Percentiles rank a stretch among this genome's conserved stretches.
Conservation (phyloP, 2,329 filamentous ascomycete species). For the Ophiostoma ulmi region DNA sequence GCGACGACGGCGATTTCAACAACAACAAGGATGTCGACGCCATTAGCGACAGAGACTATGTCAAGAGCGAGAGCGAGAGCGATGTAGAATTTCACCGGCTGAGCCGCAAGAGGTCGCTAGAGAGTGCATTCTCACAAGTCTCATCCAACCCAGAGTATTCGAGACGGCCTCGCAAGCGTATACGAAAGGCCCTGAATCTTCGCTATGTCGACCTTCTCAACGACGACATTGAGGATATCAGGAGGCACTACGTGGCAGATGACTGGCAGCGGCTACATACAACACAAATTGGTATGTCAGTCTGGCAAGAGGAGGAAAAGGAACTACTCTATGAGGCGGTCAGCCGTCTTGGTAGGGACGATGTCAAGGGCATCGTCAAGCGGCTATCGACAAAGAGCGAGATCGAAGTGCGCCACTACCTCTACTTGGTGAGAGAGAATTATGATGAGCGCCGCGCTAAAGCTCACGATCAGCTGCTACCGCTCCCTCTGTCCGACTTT, state of each 20-base stretch:
- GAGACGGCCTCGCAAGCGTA: constrained; percentile 30
- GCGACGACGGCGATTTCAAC: background rate
- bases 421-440: constrained; percentile 55
- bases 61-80: background rate
- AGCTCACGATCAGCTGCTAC: constrained; percentile 29
- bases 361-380: constrained; percentile 57
- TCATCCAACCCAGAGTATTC: background rate
- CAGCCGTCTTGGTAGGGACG: constrained; percentile 56
- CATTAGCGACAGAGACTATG: background rate
- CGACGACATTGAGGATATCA: constrained; percentile 51
- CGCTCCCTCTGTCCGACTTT: constrained; percentile 50
- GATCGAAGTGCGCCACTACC: constrained; percentile 66
- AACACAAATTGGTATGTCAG: constrained; percentile 62
- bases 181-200: constrained; percentile 41
- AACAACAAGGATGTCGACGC: background rate
- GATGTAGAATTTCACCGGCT: background rate
- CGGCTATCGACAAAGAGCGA: constrained; percentile 65
- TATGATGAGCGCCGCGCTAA: constrained; percentile 32
- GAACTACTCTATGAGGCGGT: constrained; percentile 61
- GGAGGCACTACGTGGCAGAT: constrained; percentile 35
- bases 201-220: constrained; percentile 52
- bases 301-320: constrained; percentile 71
- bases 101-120: constrained; percentile 12
- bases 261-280: constrained; percentile 35
- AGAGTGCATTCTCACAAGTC: background rate